Base-by-base conservation (phyloP, 192 early-diverging fungal species). In the Coemansia sp. region DNA sequence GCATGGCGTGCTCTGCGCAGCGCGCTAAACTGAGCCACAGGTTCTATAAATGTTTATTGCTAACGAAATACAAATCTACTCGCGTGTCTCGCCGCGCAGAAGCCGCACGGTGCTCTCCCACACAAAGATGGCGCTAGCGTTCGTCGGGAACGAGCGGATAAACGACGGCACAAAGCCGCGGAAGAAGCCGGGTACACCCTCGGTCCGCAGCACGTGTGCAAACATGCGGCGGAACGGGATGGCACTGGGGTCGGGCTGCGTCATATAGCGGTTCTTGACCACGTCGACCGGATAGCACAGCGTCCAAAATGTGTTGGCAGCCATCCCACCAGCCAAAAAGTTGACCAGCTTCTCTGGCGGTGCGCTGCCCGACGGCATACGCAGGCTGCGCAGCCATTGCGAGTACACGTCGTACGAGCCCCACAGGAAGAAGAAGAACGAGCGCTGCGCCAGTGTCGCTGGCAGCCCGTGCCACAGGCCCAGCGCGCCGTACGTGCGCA, bases 261-360 rank as follows among this genome's bases (percentile, higher is more conserved):
- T 90, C 95, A 96, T 96, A 53, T 90, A 90, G 14, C 86, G 81
- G 61, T 94, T 96, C 67, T 98, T 98, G 40, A 94, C 85, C 1
- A 92, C 84, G 70, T 98, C 88, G 22, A 81, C 80, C 0, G 92
- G 90, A 43, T 89, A 92, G 30, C 82, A 80, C 50, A 87, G 78
- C 17, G 86, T 78, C 95, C 95, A 98, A 63, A 94, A 98, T 9
- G 83, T 84, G 50, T 85, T 94, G 32, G 95, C 93, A 26, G 88
- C 87, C 51, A 94, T 57, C 5, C 92, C 95, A 51, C 88, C 89
- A 8, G 85, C 86, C 51, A 87, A 45, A 73, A 88, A 88, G 54
- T 83, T 87, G 43, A 87, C 67, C 1, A 83, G 73, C 43, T 80
- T 81, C 52, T 85, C 84, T 0, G 84, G 69, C 53, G 83, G 60